Evolutionary conservation across 2,329 filamentous ascomycete genomes (phyloP), one percentile per base, ranked within the genome.

Genomic region (Phialophora macrospora): DNA sequence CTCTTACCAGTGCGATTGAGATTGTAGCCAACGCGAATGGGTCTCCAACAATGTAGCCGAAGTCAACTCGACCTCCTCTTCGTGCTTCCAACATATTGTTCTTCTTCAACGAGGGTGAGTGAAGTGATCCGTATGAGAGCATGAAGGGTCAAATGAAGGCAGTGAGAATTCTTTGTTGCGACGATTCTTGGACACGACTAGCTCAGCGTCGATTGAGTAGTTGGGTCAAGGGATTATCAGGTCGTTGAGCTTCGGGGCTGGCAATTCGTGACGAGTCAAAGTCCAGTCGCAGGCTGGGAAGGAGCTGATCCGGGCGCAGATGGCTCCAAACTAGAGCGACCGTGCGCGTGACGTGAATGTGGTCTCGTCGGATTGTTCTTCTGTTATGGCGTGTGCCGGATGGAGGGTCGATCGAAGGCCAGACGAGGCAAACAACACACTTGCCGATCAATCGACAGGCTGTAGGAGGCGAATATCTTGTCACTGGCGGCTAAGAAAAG

Each of bases 21-120:
- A 96, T 87, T 41, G 95, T 98, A 62, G 93, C 93, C 67, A 99
- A 86, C 66, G 94, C 93, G 79, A 99, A 98, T 5, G 95, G 95
- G 80, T 99, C 94, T 74, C 95, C 95, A 68, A 97, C 85, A 73
- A 99, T 93, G 80, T 97, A 96, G 77, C 91, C 91, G 78, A 93
- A 79, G 78, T 87, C 90, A 79, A 97, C 89, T 28, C 62, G 68
- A 54, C 64, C 63, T 58, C 68, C 65, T 66, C 66, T 68, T 60
- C 66, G 55, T 60, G 68, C 64, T 55, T 72, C 69, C 68, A 70
- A 66, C 73, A 79, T 81, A 70, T 81, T 78, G 65, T 82, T 81
- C 75, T 82, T 75, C 83, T 83, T 93, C 90, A 92, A 81, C 72
- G 90, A 93, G 74, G 90, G 90, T 74, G 90, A 91, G 76, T 85